Evolutionary conservation across 2,329 filamentous ascomycete genomes (phyloP).

Genomic region (Neoscytalidium dimidiatum): DNA sequence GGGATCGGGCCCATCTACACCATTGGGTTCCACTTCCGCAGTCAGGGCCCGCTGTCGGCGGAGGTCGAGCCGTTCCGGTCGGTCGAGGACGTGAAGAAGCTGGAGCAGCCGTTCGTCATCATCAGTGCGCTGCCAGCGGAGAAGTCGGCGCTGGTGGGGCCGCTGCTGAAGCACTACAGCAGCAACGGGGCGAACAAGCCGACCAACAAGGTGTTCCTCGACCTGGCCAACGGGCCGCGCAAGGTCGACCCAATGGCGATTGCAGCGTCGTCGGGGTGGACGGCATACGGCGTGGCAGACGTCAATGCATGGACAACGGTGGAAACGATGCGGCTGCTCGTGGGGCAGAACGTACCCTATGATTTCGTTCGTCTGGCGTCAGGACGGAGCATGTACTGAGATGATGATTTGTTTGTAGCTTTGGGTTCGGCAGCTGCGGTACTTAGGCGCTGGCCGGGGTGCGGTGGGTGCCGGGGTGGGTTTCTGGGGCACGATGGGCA

Average conservation of each 20-base stretch:
- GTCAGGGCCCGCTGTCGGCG: slow-evolving; percentile 59
- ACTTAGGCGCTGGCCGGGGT: not conserved
- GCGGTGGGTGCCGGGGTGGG: not conserved
- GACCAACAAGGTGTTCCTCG: slow-evolving; percentile 73
- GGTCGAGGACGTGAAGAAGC: slow-evolving; percentile 77
- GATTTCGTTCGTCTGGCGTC: slow-evolving; percentile 80
- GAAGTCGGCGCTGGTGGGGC: slow-evolving; percentile 76
- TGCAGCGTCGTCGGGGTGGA: slow-evolving; percentile 75
- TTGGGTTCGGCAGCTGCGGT: not conserved
- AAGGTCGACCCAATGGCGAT: slow-evolving; percentile 57
- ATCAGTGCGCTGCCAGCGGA: slow-evolving; percentile 77
- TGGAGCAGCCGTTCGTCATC: slow-evolving; percentile 79
- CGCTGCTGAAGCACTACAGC: slow-evolving; percentile 70
- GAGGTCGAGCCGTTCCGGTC: slow-evolving; percentile 66
- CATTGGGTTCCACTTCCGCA: slow-evolving; percentile 70
- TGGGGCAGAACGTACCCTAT: slow-evolving; percentile 85
- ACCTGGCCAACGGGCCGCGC: slow-evolving; percentile 69
- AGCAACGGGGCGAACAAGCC: slow-evolving; percentile 2
- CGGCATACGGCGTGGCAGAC: slow-evolving; percentile 76
- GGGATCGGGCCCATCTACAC: slow-evolving; percentile 80
- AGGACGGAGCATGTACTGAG: slow-evolving; percentile 44
- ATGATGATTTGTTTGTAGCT: slow-evolving; percentile 39
- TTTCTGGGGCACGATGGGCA: not conserved
- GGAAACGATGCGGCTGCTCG: slow-evolving; percentile 74
- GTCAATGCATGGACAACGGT: slow-evolving; percentile 83